Base-by-base conservation (phyloP, 208 protist genomes). In the Leishmania gerbilli region DNA sequence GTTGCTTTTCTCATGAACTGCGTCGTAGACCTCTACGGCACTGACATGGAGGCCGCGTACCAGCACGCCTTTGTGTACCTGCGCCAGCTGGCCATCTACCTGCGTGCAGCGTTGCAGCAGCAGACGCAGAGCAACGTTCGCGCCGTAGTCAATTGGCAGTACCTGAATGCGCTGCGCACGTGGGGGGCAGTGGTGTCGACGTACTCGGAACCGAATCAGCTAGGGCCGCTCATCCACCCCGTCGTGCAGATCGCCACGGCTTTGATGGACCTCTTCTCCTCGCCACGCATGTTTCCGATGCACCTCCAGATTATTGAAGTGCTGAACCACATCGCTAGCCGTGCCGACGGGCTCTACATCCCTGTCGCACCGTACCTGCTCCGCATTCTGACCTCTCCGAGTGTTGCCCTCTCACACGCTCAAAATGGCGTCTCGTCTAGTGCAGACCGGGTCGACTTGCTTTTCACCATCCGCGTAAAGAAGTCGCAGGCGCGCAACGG, bases 141-240 rank as follows among this genome's bases (percentile, higher is more conserved):
- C 24, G 97, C 95, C 2, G 98, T 99, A 34, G 99, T 99, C 80
- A 99, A 99, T 86, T 99, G 99, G 98, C 98, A 99, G 84, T 99
- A 96, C 83, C 81, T 99, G 65, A 98, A 98, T 83, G 96, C 94
- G 60, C 83, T 99, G 24, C 91, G 96, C 67, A 93, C 96, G 53
- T 99, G 98, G 98, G 95, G 94, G 24, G 89, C 94, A 42, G 92
- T 99, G 0, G 92, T 99, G 31, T 93, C 91, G 24, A 93, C 90
- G 21, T 97, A 97, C 83, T 80, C 88, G 15, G 92, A 98, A 75
- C 88, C 90, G 11, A 81, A 94, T 45, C 93, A 98, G 82, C 87
- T 99, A 19, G 89, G 89, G 7, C 94, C 95, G 7, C 90, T 99
- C 24, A 90, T 98, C 62, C 98, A 98, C 83, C 98, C 98, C 31